A percentile compares a stretch with the other conserved stretches of the same genome.
Conservation (phyloP, 176 grass and related monocot genomes). For the Lolium perenne region DNA sequence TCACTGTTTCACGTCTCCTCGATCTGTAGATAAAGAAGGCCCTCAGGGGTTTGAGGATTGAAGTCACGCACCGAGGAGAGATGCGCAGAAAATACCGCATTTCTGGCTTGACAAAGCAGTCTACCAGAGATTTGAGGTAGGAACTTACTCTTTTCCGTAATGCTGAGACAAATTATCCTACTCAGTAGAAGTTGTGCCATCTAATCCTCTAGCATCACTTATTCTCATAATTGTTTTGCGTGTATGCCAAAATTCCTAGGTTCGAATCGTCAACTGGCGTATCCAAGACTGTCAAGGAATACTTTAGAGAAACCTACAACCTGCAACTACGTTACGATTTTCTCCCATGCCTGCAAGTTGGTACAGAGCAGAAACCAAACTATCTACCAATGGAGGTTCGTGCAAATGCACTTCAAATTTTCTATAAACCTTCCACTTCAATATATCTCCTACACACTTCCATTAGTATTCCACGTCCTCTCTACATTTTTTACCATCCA, state of each 20-base stretch:
- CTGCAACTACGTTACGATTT: constrained; percentile 46
- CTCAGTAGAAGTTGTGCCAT: background rate
- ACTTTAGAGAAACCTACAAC: constrained; percentile 66
- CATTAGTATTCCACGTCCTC: constrained; percentile 41
- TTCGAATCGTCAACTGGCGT: constrained; percentile 32
- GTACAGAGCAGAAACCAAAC: constrained; percentile 57
- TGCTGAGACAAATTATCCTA: background rate
- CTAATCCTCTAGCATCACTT: background rate
- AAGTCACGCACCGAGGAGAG: constrained; percentile 55
- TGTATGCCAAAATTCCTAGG: constrained; percentile 32
- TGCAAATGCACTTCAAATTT: constrained; percentile 26
- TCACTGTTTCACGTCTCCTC: background rate
- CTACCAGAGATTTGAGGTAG: constrained; percentile 46
- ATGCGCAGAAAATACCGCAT: constrained; percentile 52
- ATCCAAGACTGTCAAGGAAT: constrained; percentile 43
- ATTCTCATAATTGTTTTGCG: constrained; percentile 18
- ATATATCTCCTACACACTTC: constrained; percentile 2
- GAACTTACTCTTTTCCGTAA: background rate
- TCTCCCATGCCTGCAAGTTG: constrained; percentile 74
- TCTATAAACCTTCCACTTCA: background rate
- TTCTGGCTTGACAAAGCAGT: constrained; percentile 22
- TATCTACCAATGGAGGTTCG: constrained; percentile 88
- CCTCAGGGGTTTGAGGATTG: constrained; percentile 64
- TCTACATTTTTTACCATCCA: constrained; percentile 11
- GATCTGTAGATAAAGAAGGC: constrained; percentile 58